These are phyloP conservation scores for Heteromeles arbutifolia DNA, from an alignment of 306 rosid species.

Conservation along the genomic window DNA sequence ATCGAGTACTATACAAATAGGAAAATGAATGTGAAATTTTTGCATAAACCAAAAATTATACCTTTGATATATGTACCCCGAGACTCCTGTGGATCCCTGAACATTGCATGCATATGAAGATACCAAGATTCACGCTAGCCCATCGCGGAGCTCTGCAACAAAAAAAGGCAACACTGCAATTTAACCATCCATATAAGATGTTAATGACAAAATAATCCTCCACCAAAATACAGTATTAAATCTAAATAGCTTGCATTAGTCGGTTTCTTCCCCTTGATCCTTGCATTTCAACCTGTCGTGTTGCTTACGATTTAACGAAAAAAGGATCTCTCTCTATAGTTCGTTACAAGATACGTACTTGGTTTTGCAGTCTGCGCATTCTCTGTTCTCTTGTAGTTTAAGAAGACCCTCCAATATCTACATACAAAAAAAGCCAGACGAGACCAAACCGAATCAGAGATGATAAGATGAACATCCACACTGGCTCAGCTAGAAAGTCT, in stretches of 20 bases:
- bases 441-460: background rate
- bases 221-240: background rate
- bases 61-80: constrained; percentile 95
- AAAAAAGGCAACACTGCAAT: background rate
- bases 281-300: background rate
- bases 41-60: background rate
- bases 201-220: background rate
- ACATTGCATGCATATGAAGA: constrained; percentile 92
- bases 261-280: background rate
- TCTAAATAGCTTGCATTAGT: background rate
- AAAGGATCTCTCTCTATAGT: background rate
- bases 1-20: too few species aligned
- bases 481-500: too few species aligned
- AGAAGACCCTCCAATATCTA: constrained; percentile 91
- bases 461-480: too few species aligned
- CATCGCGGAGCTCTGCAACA: constrained; percentile 80
- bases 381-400: constrained; percentile 75
- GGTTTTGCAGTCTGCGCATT: constrained; percentile 92
- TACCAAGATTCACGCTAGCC: constrained; percentile 91
- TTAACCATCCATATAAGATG: background rate
- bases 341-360: constrained; percentile 48
- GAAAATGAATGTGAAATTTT: background rate
- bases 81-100: constrained; percentile 92
- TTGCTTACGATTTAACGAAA: background rate
- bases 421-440: constrained; percentile 3